These are phyloP conservation scores for Morella rubra DNA, from an alignment of 306 rosid species.

Conservation along the genomic window DNA sequence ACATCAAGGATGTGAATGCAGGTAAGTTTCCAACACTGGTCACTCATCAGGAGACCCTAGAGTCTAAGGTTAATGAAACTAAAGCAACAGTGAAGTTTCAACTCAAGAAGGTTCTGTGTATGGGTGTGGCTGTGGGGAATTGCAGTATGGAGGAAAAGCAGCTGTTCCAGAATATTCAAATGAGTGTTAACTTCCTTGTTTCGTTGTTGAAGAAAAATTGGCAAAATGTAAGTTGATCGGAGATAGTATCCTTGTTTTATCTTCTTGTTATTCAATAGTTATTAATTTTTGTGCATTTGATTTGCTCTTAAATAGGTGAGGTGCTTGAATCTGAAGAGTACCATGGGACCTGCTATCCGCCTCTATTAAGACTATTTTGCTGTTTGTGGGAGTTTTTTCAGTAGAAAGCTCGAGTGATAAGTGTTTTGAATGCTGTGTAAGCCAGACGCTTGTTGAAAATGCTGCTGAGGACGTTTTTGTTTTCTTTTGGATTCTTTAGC, in stretches of 20 bases:
- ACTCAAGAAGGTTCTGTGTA: conserved; percentile 85
- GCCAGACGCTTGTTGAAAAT: conserved; percentile 10
- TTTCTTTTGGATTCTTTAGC: conserved; percentile 15
- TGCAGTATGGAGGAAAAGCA: conserved; percentile 87
- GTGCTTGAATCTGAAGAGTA: conserved; percentile 63
- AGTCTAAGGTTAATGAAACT: conserved; percentile 74
- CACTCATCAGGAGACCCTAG: conserved; percentile 79
- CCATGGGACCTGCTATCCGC: conserved; percentile 68
- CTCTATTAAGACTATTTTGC: conserved; percentile 34
- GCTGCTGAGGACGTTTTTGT: conserved; percentile 6
- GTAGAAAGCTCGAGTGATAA: background rate
- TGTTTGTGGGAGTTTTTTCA: background rate
- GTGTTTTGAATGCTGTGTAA: background rate
- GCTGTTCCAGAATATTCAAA: conserved; percentile 79
- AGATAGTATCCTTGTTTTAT: background rate
- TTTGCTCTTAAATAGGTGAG: conserved; percentile 45
- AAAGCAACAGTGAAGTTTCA: conserved; percentile 87
- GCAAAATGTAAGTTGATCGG: conserved; percentile 65
- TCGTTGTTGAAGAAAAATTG: conserved; percentile 81
- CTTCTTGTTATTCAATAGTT: background rate
- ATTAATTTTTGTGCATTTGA: background rate
- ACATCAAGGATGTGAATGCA: conserved; percentile 13
- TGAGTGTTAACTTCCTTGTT: conserved; percentile 81
- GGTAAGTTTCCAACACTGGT: conserved; percentile 90
- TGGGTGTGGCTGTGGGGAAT: conserved; percentile 93